Percentiles rank a stretch among this genome's conserved stretches.
Conservation (phyloP, 805 yeast species). For the Wickerhamomyces pijperi region DNA sequence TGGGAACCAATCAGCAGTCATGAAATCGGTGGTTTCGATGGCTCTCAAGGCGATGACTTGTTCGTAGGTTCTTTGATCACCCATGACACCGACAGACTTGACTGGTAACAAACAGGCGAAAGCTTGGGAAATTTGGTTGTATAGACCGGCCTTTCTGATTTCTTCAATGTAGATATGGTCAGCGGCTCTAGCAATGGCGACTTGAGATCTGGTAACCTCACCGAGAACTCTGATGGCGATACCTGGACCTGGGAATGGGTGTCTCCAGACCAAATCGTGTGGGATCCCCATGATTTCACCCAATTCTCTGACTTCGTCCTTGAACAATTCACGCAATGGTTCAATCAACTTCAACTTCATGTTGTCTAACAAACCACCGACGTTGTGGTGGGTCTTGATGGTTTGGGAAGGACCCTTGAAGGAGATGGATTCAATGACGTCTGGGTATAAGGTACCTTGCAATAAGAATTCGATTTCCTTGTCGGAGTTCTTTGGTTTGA, state of each 20-base stretch:
- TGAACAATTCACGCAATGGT: slow-evolving; percentile 96
- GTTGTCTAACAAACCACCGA: slow-evolving; percentile 94
- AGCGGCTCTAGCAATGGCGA: slow-evolving; percentile 94
- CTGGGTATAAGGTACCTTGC: slow-evolving; percentile 97
- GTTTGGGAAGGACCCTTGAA: slow-evolving; percentile 99
- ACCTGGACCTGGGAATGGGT: slow-evolving; percentile 99
- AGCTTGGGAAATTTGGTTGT: slow-evolving; percentile 90
- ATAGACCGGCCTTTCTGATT: slow-evolving; percentile 85
- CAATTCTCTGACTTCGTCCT: slow-evolving; percentile 95
- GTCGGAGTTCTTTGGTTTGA: slow-evolving; percentile 72
- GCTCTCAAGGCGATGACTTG: slow-evolving; percentile 99
- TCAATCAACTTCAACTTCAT: slow-evolving; percentile 98
- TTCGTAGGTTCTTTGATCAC: slow-evolving; percentile 98
- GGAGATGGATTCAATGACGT: slow-evolving; percentile 95
- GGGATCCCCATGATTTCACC: slow-evolving; percentile 95
- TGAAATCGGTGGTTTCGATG: slow-evolving; percentile 93
- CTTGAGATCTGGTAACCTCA: slow-evolving; percentile 88
- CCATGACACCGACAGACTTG: slow-evolving; percentile 98
- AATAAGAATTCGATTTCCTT: slow-evolving; percentile 84
- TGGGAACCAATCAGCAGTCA: slow-evolving; percentile 99
- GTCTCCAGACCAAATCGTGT: slow-evolving; percentile 97
- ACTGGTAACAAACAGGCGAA: slow-evolving; percentile 96
- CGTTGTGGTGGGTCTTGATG: slow-evolving; percentile 98
- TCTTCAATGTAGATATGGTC: slow-evolving; percentile 94
- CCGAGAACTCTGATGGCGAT: slow-evolving; percentile 97